A percentile compares a stretch with the other conserved stretches of the same genome.
These are phyloP conservation scores for Metschnikowia sp. DNA, from an alignment of 805 yeast species.

Conservation along the genomic window DNA sequence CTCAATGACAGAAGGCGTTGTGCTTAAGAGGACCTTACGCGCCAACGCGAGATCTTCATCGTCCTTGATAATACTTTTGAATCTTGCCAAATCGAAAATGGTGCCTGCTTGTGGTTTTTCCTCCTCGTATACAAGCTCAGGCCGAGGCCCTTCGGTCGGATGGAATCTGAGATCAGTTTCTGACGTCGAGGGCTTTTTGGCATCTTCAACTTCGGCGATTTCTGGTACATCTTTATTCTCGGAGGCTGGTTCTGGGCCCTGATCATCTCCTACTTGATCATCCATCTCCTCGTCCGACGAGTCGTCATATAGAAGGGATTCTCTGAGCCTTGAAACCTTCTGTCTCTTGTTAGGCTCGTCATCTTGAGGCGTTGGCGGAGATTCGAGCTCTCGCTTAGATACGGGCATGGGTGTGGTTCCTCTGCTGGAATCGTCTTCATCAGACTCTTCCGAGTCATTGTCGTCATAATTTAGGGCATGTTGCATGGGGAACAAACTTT, in stretches of 20 bases:
- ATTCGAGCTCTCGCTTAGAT: conserved; percentile 29
- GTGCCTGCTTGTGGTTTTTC: conserved; percentile 28
- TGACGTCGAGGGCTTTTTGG: conserved; percentile 16
- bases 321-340: conserved; percentile 24
- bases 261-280: conserved; percentile 19
- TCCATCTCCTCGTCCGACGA: conserved; percentile 32
- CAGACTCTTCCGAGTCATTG: conserved; percentile 30
- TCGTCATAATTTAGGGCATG: conserved; percentile 50
- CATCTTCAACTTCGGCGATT: conserved; percentile 19
- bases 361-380: conserved; percentile 21
- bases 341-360: conserved; percentile 21
- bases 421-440: conserved; percentile 36
- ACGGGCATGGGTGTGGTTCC: conserved; percentile 32
- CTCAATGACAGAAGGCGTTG: conserved; percentile 22
- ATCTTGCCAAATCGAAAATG: conserved; percentile 40
- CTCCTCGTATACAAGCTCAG: conserved; percentile 54
- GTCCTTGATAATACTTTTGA: conserved; percentile 61
- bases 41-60: conserved; percentile 67
- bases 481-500: conserved; percentile 46
- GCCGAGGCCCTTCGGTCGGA: conserved; percentile 47
- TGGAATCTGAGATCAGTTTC: conserved; percentile 40
- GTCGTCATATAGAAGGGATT: conserved; percentile 28
- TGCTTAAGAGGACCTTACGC: conserved; percentile 36
- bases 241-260: conserved; percentile 16
- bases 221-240: conserved; percentile 7